These are phyloP conservation scores for Xanthoconium purpureum DNA, from an alignment of 768 basidiomycete genomes.

Conservation along the genomic window DNA sequence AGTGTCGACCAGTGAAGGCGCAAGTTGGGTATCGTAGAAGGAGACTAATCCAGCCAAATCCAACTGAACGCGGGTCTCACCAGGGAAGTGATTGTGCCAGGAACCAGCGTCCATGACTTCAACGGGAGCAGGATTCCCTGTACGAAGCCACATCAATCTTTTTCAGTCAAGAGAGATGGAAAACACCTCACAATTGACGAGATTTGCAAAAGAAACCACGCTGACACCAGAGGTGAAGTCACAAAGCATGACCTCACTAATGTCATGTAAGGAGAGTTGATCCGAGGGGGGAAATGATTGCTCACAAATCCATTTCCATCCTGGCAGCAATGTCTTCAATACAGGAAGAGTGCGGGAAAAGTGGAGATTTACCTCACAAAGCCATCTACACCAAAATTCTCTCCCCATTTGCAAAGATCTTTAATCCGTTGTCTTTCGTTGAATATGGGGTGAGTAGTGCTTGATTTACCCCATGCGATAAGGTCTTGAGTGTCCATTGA, in stretches of 20 bases:
- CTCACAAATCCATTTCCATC: slow-evolving; percentile 35
- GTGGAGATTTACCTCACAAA: slow-evolving; percentile 37
- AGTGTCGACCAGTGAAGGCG: slow-evolving; percentile 27
- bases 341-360: background rate
- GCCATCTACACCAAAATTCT: slow-evolving; percentile 40
- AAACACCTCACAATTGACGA: slow-evolving; percentile 3
- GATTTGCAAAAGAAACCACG: slow-evolving; percentile 19
- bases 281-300: background rate
- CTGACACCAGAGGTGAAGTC: slow-evolving; percentile 30
- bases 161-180: background rate
- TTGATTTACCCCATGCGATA: slow-evolving; percentile 38
- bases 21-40: slow-evolving; percentile 35
- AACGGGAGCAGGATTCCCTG: background rate
- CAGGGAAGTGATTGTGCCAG: slow-evolving; percentile 37
- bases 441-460: slow-evolving; percentile 8
- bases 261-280: background rate
- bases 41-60: slow-evolving; percentile 35
- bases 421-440: slow-evolving; percentile 37
- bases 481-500: slow-evolving; percentile 48
- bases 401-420: slow-evolving; percentile 45
- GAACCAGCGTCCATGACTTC: slow-evolving; percentile 18
- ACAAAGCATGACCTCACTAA: slow-evolving; percentile 38
- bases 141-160: background rate
- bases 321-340: slow-evolving; percentile 10
- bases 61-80: slow-evolving; percentile 34